Conservation (phyloP, 169 alveolate species). For the Cryptosporidium baileyi region DNA sequence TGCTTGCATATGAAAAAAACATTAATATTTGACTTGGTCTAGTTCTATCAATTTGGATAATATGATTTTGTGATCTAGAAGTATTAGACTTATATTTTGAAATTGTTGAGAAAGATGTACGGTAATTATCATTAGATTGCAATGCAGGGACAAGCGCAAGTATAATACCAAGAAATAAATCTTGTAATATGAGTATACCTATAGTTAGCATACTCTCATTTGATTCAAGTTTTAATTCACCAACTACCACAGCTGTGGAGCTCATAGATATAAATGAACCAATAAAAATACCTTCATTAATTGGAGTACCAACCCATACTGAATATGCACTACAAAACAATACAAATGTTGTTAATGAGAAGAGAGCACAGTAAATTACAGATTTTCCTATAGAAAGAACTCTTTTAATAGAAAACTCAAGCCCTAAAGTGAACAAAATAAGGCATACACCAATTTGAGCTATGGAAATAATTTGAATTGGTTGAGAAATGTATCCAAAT, state of each 20-base stretch:
- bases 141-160: constrained; percentile 58
- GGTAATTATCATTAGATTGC: neutral
- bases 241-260: constrained; percentile 62
- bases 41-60: too few relatives aligned
- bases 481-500: constrained; percentile 59
- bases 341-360: constrained; percentile 25
- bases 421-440: constrained; percentile 38
- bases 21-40: neutral
- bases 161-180: constrained; percentile 23
- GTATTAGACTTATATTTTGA: neutral
- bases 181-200: constrained; percentile 58
- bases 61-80: too few relatives aligned
- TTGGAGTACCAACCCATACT: constrained; percentile 61
- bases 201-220: constrained; percentile 55
- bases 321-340: constrained; percentile 52
- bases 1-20: neutral
- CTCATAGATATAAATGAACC: constrained; percentile 68
- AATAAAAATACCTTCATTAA: constrained; percentile 65
- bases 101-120: neutral
- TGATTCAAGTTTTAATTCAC: constrained; percentile 58
- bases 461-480: constrained; percentile 60
- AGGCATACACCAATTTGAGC: constrained; percentile 68
- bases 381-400: constrained; percentile 49
- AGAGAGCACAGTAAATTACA: constrained; percentile 49
- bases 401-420: constrained; percentile 54